These are phyloP conservation scores for Goniomonas avonlea DNA, from an alignment of 78 protist species.

Conservation along the genomic window DNA sequence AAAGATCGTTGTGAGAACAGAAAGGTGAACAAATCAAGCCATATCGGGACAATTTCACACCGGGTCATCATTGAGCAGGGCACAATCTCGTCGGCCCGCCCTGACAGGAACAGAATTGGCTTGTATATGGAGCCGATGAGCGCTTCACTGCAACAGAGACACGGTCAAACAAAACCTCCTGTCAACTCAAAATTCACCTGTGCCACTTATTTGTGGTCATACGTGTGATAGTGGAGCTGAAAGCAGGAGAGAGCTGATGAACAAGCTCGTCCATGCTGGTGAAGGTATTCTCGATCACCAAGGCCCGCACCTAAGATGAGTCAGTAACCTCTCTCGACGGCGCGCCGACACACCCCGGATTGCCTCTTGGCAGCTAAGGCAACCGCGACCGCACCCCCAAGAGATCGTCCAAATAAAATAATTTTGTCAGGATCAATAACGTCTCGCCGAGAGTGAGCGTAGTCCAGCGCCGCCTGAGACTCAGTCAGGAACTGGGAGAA, in stretches of 20 bases:
- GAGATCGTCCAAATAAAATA: constrained; percentile 13
- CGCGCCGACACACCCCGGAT: no score
- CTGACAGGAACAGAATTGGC: constrained; percentile 24
- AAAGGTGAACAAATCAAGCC: not conserved
- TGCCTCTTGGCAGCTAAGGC: no score
- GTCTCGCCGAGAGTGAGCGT: constrained; percentile 5
- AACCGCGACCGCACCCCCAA: not conserved
- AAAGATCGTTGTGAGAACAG: not conserved
- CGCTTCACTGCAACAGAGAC: no score
- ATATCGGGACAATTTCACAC: not conserved
- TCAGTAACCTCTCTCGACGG: no score
- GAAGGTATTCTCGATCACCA: constrained; percentile 22
- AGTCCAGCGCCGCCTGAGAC: constrained; percentile 31
- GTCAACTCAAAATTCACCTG: no score
- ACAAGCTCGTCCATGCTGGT: constrained; percentile 17
- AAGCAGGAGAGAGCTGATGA: constrained; percentile 4
- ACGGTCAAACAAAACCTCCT: no score
- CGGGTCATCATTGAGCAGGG: constrained; percentile 13
- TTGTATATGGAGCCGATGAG: no score
- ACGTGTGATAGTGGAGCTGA: not conserved
- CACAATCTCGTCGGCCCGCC: constrained; percentile 27
- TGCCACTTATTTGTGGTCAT: constrained; percentile 8
- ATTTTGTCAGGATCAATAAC: not conserved
- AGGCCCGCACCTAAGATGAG: not conserved
- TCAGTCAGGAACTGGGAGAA: no score